Evolutionary conservation across 495 filamentous ascomycete species (phyloP).

Genomic region (Trichoderma virens): DNA sequence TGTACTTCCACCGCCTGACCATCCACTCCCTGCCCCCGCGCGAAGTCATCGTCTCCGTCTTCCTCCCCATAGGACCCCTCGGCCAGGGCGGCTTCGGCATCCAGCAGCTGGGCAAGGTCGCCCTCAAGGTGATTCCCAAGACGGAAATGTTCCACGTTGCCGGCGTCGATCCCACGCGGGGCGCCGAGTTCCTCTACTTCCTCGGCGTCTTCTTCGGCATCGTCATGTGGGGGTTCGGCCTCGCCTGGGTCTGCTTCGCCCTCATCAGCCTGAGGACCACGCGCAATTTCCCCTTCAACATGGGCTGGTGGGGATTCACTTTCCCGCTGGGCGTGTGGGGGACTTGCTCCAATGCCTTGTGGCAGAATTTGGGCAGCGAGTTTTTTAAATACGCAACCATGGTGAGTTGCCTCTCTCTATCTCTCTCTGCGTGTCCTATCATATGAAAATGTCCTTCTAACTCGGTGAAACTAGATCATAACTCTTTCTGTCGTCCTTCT

Average conservation of each 20-base stretch:
- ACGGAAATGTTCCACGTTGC: slow-evolving; percentile 35
- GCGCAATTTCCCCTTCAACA: slow-evolving; percentile 52
- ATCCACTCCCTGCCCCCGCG: slow-evolving; percentile 48
- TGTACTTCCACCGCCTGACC: slow-evolving; percentile 55
- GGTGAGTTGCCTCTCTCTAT: slow-evolving; percentile 28
- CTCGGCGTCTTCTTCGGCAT: slow-evolving; percentile 44
- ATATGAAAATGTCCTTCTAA: too few relatives aligned
- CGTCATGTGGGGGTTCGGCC: slow-evolving; percentile 52
- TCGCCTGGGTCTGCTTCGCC: slow-evolving; percentile 59
- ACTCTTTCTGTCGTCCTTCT: slow-evolving; percentile 40
- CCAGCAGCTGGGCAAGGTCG: slow-evolving; percentile 48
- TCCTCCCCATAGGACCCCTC: slow-evolving; percentile 54
- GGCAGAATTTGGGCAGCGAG: slow-evolving; percentile 38
- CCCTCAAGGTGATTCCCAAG: slow-evolving; percentile 40
- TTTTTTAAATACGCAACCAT: slow-evolving; percentile 50
- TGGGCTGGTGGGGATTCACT: slow-evolving; percentile 62
- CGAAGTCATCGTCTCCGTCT: slow-evolving; percentile 53
- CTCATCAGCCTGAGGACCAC: slow-evolving; percentile 31
- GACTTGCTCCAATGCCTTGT: slow-evolving; percentile 39
- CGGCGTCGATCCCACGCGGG: slow-evolving; percentile 14
- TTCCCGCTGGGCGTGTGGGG: slow-evolving; percentile 56
- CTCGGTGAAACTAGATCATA: too few relatives aligned
- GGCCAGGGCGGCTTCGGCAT: slow-evolving; percentile 52
- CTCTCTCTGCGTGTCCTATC: neutral
- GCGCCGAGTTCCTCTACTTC: slow-evolving; percentile 47